A percentile compares a stretch with the other conserved stretches of the same genome.
phyloP scores from a whole-genome alignment of 129 eudicot species.

The Chrysanthemum makinoi region DNA sequence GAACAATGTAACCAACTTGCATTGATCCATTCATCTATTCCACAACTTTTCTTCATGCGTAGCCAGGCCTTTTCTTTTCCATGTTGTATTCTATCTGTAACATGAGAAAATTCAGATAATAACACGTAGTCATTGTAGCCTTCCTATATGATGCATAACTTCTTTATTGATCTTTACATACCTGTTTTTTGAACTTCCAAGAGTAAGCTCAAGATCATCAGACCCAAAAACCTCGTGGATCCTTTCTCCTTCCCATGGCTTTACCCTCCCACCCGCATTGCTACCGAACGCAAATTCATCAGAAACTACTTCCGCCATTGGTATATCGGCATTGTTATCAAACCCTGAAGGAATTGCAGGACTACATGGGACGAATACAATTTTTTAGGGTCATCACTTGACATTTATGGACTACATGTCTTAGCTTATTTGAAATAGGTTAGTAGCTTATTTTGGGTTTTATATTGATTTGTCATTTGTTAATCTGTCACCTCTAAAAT shows the following conservation, averaged over 20 bases:
- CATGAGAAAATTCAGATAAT: not conserved
- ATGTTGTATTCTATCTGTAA: slow-evolving; percentile 25
- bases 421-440: too few species aligned
- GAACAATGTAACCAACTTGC: slow-evolving; percentile 18
- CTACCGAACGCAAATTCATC: slow-evolving; percentile 81
- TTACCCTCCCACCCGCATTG: slow-evolving; percentile 45
- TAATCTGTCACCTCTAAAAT: too few species aligned
- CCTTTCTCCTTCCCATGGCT: slow-evolving; percentile 96
- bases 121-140: not conserved
- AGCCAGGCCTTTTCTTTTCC: slow-evolving; percentile 11
- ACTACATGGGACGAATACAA: too few species aligned
- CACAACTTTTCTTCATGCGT: slow-evolving; percentile 1
- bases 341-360: slow-evolving; percentile 59
- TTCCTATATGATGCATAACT: not conserved
- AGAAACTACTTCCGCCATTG: slow-evolving; percentile 53
- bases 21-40: slow-evolving; percentile 22
- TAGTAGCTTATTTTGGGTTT: too few species aligned
- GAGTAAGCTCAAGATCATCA: slow-evolving; percentile 91
- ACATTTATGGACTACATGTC: too few species aligned
- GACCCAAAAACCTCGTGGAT: slow-evolving; percentile 71
- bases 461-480: too few species aligned
- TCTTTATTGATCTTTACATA: slow-evolving; percentile 6
- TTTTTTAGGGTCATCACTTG: too few species aligned
- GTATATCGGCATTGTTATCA: slow-evolving; percentile 55
- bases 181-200: slow-evolving; percentile 65